A percentile compares a stretch with the other conserved stretches of the same genome.
Evolutionary conservation across 2,329 filamentous ascomycete species (phyloP).

Genomic region (Claviceps capensis): DNA sequence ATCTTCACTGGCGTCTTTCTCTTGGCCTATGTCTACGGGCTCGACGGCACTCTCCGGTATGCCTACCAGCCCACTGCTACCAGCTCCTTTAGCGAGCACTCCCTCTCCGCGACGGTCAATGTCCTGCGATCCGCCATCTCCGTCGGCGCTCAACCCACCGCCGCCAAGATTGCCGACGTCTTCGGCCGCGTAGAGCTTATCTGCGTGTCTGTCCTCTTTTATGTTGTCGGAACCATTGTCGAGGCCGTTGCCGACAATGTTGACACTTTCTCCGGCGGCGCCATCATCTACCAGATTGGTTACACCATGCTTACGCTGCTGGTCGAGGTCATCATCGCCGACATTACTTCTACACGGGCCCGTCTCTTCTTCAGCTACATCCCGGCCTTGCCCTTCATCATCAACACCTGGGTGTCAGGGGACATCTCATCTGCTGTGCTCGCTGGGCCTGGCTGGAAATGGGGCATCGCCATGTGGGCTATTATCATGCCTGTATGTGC

Average conservation of each 20-base stretch:
- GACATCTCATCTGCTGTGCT: slow-evolving; percentile 39
- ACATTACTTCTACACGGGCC: slow-evolving; percentile 53
- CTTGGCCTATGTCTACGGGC: slow-evolving; percentile 48
- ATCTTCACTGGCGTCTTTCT: slow-evolving; percentile 50
- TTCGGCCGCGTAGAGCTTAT: slow-evolving; percentile 51
- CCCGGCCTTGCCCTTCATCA: slow-evolving; percentile 46
- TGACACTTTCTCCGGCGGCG: slow-evolving; percentile 37
- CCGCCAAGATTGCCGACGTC: slow-evolving; percentile 51
- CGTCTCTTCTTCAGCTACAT: slow-evolving; percentile 49
- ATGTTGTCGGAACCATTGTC: slow-evolving; percentile 39
- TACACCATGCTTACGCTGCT: slow-evolving; percentile 46
- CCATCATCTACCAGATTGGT: slow-evolving; percentile 53
- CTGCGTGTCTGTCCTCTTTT: slow-evolving; percentile 34
- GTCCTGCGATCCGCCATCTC: slow-evolving; percentile 45
- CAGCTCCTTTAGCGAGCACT: slow-evolving; percentile 34
- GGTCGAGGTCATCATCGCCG: slow-evolving; percentile 51
- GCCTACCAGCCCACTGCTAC: slow-evolving; percentile 44
- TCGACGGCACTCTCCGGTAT: slow-evolving; percentile 43
- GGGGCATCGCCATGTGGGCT: slow-evolving; percentile 54
- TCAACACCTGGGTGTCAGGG: slow-evolving; percentile 50
- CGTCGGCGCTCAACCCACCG: slow-evolving; percentile 43
- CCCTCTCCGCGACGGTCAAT: slow-evolving; percentile 42
- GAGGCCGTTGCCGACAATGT: slow-evolving; percentile 43
- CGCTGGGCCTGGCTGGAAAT: slow-evolving; percentile 34
- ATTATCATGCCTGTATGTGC: slow-evolving; percentile 50